Conservation (phyloP, 306 rosid genomes). For the Lotus japonicus region DNA sequence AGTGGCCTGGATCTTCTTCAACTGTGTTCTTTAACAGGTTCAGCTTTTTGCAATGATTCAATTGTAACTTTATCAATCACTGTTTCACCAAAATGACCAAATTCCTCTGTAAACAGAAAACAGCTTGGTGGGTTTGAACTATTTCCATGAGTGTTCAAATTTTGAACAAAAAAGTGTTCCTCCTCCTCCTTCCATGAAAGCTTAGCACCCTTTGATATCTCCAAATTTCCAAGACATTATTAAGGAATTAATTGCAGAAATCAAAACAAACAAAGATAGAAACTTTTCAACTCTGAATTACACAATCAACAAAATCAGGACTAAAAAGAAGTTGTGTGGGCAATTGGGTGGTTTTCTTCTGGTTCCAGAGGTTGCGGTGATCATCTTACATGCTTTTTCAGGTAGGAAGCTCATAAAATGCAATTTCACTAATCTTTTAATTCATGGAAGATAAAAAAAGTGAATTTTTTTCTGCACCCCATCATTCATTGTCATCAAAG, state of each 20-base stretch:
- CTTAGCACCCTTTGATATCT: constrained; percentile 10
- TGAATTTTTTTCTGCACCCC: neutral
- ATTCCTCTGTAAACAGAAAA: neutral
- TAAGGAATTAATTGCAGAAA: neutral
- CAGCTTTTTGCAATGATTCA: constrained; percentile 8
- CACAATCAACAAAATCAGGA: constrained; percentile 22
- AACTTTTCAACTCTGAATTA: constrained; percentile 16
- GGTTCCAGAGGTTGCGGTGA: constrained; percentile 18
- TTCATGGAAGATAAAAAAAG: neutral
- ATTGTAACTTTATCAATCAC: neutral
- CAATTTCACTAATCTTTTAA: neutral
- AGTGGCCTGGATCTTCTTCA: constrained; percentile 26
- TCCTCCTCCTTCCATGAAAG: constrained; percentile 5
- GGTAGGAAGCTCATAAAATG: constrained; percentile 30
- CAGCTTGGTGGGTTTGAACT: neutral
- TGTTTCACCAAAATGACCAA: neutral
- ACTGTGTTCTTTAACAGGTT: neutral
- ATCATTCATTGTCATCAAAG: neutral
- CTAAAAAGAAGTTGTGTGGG: neutral
- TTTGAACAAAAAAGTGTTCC: neutral
- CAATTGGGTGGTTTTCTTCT: constrained; percentile 3
- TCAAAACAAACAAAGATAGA: neutral
- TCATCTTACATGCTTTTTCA: constrained; percentile 21
- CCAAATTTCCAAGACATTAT: neutral
- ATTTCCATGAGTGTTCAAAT: constrained; percentile 11